Evolutionary conservation across 352 stramenopile genomes (phyloP).

Genomic region (Phytophthora foliorum): DNA sequence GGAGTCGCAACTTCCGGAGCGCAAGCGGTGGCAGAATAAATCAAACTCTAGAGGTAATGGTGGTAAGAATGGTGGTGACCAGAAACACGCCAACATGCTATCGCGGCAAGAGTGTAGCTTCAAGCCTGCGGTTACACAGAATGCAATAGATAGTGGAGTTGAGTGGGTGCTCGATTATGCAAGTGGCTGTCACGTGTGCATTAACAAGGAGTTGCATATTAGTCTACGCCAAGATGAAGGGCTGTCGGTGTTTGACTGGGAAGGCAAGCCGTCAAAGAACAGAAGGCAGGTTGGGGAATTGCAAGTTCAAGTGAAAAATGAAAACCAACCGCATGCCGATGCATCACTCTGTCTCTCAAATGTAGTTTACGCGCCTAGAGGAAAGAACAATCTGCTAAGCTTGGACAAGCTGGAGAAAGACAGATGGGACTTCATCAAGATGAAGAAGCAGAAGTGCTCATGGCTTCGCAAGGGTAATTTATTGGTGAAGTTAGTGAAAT

Average conservation of each 20-base stretch:
- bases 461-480: neutral
- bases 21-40: constrained; percentile 14
- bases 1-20: constrained; percentile 8
- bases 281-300: constrained; percentile 1
- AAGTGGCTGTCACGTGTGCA: constrained; percentile 4
- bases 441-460: neutral
- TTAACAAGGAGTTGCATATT: neutral
- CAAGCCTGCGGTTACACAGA: neutral
- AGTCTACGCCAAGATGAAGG: constrained; percentile 12
- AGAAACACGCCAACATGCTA: neutral
- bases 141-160: neutral
- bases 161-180: neutral
- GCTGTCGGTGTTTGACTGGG: constrained; percentile 17
- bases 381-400: neutral
- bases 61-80: neutral
- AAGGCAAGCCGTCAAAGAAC: constrained; percentile 3
- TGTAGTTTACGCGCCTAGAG: neutral
- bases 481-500: neutral
- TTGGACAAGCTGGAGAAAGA: constrained; percentile 1
- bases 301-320: neutral
- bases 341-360: neutral
- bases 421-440: neutral
- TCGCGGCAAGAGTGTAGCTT: neutral
- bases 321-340: neutral
- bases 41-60: neutral